These are phyloP conservation scores for Parasarocladium wereldwijsianum DNA, from an alignment of 2,329 filamentous ascomycete genomes.

Conservation along the genomic window DNA sequence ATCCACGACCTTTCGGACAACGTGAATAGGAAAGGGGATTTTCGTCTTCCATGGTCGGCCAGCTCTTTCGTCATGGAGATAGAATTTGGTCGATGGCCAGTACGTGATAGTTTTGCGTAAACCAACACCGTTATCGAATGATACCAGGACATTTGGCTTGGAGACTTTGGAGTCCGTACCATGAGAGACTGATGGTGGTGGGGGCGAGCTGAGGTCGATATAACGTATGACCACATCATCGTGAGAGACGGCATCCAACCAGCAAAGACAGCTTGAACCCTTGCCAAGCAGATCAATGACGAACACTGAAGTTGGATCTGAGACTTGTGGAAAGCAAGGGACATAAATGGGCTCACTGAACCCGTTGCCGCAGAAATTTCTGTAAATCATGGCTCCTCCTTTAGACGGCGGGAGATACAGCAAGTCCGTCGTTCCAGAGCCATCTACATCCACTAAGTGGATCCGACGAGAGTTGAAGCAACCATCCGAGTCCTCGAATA, in stretches of 20 bases:
- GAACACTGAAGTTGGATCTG: conserved; percentile 4
- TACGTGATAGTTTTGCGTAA: conserved; percentile 9
- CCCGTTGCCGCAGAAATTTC: conserved; percentile 10
- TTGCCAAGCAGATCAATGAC: conserved; percentile 11
- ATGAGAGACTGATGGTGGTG: too few relatives aligned
- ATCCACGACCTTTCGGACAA: conserved; percentile 6
- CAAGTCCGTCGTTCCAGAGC: conserved; percentile 13
- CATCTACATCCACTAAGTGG: conserved; percentile 11
- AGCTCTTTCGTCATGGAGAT: conserved; percentile 8
- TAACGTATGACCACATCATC: too few relatives aligned
- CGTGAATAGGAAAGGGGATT: conserved; percentile 16
- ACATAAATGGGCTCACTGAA: conserved; percentile 6
- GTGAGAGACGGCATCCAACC: too few relatives aligned
- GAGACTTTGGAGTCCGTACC: too few relatives aligned
- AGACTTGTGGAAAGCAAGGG: conserved; percentile 5
- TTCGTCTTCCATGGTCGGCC: conserved; percentile 12
- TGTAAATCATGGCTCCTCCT: conserved; percentile 8
- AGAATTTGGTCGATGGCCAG: conserved; percentile 11
- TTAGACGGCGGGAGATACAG: conserved; percentile 11
- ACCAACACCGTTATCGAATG: conserved; percentile 10
- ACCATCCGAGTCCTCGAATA: too few relatives aligned
- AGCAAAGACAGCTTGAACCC: conserved; percentile 10
- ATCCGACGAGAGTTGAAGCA: conserved; percentile 10
- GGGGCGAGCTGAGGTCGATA: conserved; percentile 10
- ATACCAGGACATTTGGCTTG: conserved; percentile 12